Evolutionary conservation across 1,284 basidiomycete species (phyloP).

Genomic region (Ceratobasidium sp.): DNA sequence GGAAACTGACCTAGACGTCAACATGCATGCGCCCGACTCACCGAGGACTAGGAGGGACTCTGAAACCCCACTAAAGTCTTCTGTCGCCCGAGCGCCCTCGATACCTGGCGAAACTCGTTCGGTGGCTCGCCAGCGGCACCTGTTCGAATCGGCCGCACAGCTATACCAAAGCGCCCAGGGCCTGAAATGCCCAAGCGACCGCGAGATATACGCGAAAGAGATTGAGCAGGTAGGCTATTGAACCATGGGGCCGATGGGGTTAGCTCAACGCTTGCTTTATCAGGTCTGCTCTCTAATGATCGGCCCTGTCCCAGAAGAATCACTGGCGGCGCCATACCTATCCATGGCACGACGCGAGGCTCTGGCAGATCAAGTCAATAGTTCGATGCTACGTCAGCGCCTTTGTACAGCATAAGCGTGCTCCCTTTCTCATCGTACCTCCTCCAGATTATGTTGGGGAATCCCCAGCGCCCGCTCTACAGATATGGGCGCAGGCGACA

Average conservation of each 20-base stretch:
- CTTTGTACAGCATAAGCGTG: slow-evolving; percentile 30
- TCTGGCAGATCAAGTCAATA: slow-evolving; percentile 86
- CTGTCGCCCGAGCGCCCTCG: slow-evolving; percentile 45
- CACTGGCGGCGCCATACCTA: slow-evolving; percentile 74
- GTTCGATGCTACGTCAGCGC: slow-evolving; percentile 79
- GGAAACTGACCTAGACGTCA: neutral
- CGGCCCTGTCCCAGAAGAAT: slow-evolving; percentile 77
- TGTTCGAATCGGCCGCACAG: slow-evolving; percentile 58
- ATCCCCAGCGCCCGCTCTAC: slow-evolving; percentile 44
- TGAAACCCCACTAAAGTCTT: neutral
- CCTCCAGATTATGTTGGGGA: slow-evolving; percentile 17
- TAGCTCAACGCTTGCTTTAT: neutral
- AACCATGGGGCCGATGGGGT: neutral
- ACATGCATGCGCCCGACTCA: slow-evolving; percentile 54
- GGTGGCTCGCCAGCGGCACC: slow-evolving; percentile 49
- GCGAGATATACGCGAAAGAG: slow-evolving; percentile 71
- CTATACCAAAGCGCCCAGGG: slow-evolving; percentile 66
- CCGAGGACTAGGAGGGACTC: slow-evolving; percentile 39
- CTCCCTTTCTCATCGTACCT: neutral
- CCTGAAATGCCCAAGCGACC: slow-evolving; percentile 65
- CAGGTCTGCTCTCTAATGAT: slow-evolving; percentile 80
- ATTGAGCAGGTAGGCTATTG: slow-evolving; percentile 56
- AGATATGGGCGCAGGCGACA: slow-evolving; percentile 45
- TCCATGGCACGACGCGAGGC: slow-evolving; percentile 76
- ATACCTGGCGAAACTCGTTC: slow-evolving; percentile 47